Base-by-base conservation (phyloP, 2,329 filamentous ascomycete species). In the Fusarium tanahbumbuense region DNA sequence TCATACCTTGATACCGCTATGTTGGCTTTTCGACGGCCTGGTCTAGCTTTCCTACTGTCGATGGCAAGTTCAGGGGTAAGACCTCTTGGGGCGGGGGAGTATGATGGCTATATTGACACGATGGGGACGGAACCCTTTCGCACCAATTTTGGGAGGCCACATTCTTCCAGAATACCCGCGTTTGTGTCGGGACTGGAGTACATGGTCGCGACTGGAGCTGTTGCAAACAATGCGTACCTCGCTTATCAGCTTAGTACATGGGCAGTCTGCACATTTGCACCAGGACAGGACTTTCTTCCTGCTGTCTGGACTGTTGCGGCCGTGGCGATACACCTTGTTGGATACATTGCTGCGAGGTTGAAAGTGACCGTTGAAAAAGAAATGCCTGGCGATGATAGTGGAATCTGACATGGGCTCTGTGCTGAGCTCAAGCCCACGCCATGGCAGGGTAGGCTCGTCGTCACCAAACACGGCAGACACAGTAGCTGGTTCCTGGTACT, bases 1-100 rank as follows among this genome's bases (percentile, higher is more conserved):
- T 69, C 62, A 0, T 68, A 67, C 6, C 63, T 73, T 2, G 73
- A 76, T 16, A 74, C 71, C 4, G 68, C 71, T 27, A 27, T 74
- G 16, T 11, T 76, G 2, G 62, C 59, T 4, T 53, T 64, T 25
- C 57, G 69, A 5, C 60, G 75, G 5, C 75, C 72, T 10, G n/a
- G 61, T 0, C 57, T 76, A 16, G 68, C 72, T 1, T 23, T 67
- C 3, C 42, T 76, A 28, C 40, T 76, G 8, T 56, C 64, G 0
- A 71, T 65, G 37, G 50, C 64, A 7, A 73, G 58, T 11, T 70
- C 67, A 1, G 67, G 67, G 5, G 67, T 70, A 1, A 46, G 63
- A 1, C 67, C 62, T 34, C 37, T 70, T 2, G 42, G 57, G 3
- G 57, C 62, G 10, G 49, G 48, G 5, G 67, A 67, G 4, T 70